These are phyloP conservation scores for Talaromyces piceae DNA, from an alignment of 2,329 filamentous ascomycete genomes.

Conservation along the genomic window DNA sequence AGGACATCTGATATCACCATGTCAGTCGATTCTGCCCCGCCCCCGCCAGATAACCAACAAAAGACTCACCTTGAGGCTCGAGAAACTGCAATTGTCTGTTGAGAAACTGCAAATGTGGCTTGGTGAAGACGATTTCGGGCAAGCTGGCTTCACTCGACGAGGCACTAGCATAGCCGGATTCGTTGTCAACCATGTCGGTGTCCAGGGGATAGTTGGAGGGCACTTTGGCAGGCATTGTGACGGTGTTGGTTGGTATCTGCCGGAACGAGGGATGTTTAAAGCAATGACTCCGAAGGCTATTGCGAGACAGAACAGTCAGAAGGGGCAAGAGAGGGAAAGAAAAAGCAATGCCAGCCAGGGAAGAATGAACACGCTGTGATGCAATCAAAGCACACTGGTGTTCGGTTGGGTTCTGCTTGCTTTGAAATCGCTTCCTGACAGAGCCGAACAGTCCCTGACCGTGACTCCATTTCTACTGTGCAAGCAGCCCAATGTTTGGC, in stretches of 20 bases:
- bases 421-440: background rate
- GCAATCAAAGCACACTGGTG: no score
- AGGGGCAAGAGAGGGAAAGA: background rate
- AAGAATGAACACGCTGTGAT: background rate
- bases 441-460: background rate
- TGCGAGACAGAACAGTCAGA: background rate
- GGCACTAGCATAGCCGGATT: conserved; percentile 69
- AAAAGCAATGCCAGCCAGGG: background rate
- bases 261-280: no score
- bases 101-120: conserved; percentile 79
- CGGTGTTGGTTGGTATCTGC: background rate
- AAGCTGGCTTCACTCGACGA: conserved; percentile 56
- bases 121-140: conserved; percentile 76
- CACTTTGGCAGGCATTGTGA: conserved; percentile 33
- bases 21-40: conserved; percentile 5
- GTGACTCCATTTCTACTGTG: background rate
- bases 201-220: conserved; percentile 35
- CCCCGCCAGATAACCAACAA: conserved; percentile 2
- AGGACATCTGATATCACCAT: conserved; percentile 59
- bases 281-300: no score
- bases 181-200: conserved; percentile 66
- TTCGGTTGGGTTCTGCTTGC: background rate
- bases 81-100: conserved; percentile 84
- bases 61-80: conserved; percentile 60
- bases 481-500: background rate